Evolutionary conservation across 2,329 filamentous ascomycete species (phyloP), one percentile per base, ranked within the genome.

Genomic region (Immersiporthe knoxdaviesiana): DNA sequence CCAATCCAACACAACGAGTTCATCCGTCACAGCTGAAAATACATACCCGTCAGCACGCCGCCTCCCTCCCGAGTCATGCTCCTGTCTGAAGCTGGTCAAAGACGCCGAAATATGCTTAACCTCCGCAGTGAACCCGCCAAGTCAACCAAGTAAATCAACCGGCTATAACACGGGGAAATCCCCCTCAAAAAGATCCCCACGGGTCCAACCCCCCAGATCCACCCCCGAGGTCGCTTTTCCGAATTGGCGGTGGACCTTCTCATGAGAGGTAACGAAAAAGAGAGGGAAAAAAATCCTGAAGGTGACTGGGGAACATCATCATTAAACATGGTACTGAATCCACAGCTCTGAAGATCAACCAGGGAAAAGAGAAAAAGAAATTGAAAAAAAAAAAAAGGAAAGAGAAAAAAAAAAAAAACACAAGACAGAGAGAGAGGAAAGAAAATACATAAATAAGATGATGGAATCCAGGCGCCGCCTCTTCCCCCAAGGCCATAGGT

Each of bases 81-180:
- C 21, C 56, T 21, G 32, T 59, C 32, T 35, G 16, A 2, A 59
- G 56, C 56, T 18, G 56, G 27, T 12, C 21, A 21, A 37, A 10
- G 21, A 37, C 30, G 30, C 56, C 56, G 56, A 30, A 32, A 56
- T 30, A 56, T 30, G 52, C 24, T 27, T 32, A 32, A 56, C n/a
- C 11, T 27, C 2, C 10, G 12, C 30, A 59, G 24, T 16, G 21
- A 32, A 37, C 7, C 30, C 32, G 30, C 56, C 30, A 24, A 37
- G 32, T 56, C n/a, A 37, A n/a, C n/a, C n/a, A n/a, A n/a, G n/a
- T n/a, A 24, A 37, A 21, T 56, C n/a, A 37, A 32, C 30, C 56
- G 56, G 56, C 56, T 32, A 32, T 59, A 37, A 32, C 56, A 59
- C 30, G 56, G 30, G 44, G 10, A 59, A 59, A 59, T 32, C 56